Evolutionary conservation across 2,329 filamentous ascomycete species (phyloP).

Genomic region (Amylocarpus encephaloides): DNA sequence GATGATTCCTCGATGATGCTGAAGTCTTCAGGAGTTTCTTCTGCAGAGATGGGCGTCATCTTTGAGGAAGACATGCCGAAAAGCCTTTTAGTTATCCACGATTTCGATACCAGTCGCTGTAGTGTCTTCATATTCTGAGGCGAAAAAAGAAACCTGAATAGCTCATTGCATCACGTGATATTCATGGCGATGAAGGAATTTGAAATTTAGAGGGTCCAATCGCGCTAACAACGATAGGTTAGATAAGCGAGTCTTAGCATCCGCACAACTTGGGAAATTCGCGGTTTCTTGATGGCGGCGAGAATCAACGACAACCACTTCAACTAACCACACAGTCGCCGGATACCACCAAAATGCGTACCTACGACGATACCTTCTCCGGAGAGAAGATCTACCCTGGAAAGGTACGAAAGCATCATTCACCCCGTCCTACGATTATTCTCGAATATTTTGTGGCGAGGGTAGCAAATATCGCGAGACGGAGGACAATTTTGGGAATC

Average conservation of each 20-base stretch:
- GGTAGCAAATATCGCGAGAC: slow-evolving; percentile 4
- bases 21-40: slow-evolving; percentile 29
- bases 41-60: slow-evolving; percentile 34
- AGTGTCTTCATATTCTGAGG: no score
- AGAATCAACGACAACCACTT: slow-evolving; percentile 17
- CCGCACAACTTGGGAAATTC: slow-evolving; percentile 12
- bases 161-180: no score
- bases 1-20: background rate
- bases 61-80: background rate
- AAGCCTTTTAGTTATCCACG: no score
- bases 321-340: slow-evolving; percentile 26
- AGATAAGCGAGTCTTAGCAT: slow-evolving; percentile 11
- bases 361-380: slow-evolving; percentile 71
- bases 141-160: no score
- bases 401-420: slow-evolving; percentile 53
- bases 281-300: slow-evolving; percentile 11
- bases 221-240: background rate
- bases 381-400: slow-evolving; percentile 74
- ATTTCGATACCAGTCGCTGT: no score
- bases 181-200: no score
- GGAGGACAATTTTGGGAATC: slow-evolving; percentile 3
- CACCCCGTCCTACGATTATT: no score
- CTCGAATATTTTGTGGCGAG: slow-evolving; percentile 1
- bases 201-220: background rate
- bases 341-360: slow-evolving; percentile 31